A percentile compares a stretch with the other conserved stretches of the same genome.
Conservation (phyloP, 352 stramenopile genomes). For the Globisporangium echinulatum region DNA sequence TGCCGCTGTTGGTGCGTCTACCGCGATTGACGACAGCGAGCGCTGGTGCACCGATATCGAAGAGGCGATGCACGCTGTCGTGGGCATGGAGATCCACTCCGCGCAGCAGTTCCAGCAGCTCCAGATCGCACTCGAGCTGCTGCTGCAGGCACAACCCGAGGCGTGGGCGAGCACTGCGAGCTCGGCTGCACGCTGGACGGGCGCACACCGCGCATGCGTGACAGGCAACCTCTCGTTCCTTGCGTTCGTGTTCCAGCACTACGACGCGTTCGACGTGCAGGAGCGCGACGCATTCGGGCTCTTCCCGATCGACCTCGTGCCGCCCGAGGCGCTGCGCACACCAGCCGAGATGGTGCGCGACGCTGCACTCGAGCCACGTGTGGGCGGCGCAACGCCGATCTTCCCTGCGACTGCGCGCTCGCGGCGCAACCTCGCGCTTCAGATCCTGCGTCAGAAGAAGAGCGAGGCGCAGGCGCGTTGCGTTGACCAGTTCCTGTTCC, state of each 20-base stretch:
- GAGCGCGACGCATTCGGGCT: slow-evolving; percentile 44
- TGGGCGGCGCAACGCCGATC: slow-evolving; percentile 5
- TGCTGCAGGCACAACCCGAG: slow-evolving; percentile 29
- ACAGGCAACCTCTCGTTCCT: slow-evolving; percentile 56
- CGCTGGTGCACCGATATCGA: slow-evolving; percentile 31
- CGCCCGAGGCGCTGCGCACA: slow-evolving; percentile 34
- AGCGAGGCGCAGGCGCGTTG: slow-evolving; percentile 16
- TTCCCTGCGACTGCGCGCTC: slow-evolving; percentile 15
- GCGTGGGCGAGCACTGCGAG: slow-evolving; percentile 27
- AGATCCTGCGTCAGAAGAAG: slow-evolving; percentile 31
- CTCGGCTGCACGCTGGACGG: slow-evolving; percentile 30
- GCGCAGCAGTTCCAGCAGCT: slow-evolving; percentile 53
- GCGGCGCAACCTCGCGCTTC: slow-evolving; percentile 25
- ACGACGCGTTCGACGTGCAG: slow-evolving; percentile 23
- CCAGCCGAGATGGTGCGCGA: slow-evolving; percentile 18
- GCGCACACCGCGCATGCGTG: slow-evolving; percentile 47
- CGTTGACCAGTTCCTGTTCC: slow-evolving; percentile 12
- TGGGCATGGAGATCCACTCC: slow-evolving; percentile 49
- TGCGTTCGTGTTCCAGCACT: slow-evolving; percentile 38
- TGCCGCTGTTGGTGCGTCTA: too few species aligned
- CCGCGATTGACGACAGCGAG: neutral
- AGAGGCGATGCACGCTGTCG: slow-evolving; percentile 46
- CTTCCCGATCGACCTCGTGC: slow-evolving; percentile 49
- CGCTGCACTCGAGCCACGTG: slow-evolving; percentile 1
- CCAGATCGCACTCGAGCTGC: slow-evolving; percentile 53